These are phyloP conservation scores for Psophocarpus tetragonolobus DNA, from an alignment of 306 rosid species.

Conservation along the genomic window DNA sequence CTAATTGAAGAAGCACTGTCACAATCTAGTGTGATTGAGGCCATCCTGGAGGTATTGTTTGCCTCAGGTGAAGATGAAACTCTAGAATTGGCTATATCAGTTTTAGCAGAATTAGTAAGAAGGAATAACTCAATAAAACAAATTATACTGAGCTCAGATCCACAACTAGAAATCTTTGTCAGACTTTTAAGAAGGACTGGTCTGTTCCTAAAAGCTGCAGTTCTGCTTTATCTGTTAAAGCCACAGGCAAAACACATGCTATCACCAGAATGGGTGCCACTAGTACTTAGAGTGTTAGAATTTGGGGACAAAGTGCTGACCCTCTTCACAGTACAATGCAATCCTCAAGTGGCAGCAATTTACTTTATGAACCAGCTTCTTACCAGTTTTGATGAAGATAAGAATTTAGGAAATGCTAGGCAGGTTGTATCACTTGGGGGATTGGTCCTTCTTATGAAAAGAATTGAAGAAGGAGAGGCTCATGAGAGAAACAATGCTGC, in stretches of 20 bases:
- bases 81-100: slow-evolving; percentile 58
- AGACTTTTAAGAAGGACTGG: slow-evolving; percentile 57
- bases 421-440: slow-evolving; percentile 70
- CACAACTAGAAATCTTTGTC: slow-evolving; percentile 60
- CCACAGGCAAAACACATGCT: slow-evolving; percentile 71
- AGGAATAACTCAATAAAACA: slow-evolving; percentile 37
- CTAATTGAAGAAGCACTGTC: slow-evolving; percentile 53
- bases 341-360: slow-evolving; percentile 63
- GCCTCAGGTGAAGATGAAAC: slow-evolving; percentile 64
- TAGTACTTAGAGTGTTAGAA: slow-evolving; percentile 63
- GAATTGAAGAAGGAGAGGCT: slow-evolving; percentile 58
- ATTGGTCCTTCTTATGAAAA: slow-evolving; percentile 47
- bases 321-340: slow-evolving; percentile 60
- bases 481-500: slow-evolving; percentile 50
- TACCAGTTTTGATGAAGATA: slow-evolving; percentile 64
- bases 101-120: slow-evolving; percentile 58
- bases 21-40: slow-evolving; percentile 56
- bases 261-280: slow-evolving; percentile 67
- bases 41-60: slow-evolving; percentile 61
- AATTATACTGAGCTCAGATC: slow-evolving; percentile 57
- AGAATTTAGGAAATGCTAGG: slow-evolving; percentile 70
- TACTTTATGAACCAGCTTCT: slow-evolving; percentile 69
- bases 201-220: slow-evolving; percentile 70
- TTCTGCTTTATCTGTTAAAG: slow-evolving; percentile 59
- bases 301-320: slow-evolving; percentile 64